Evolutionary conservation across 2,329 filamentous ascomycete genomes (phyloP).

Genomic region (Trichoderma harzianum): DNA sequence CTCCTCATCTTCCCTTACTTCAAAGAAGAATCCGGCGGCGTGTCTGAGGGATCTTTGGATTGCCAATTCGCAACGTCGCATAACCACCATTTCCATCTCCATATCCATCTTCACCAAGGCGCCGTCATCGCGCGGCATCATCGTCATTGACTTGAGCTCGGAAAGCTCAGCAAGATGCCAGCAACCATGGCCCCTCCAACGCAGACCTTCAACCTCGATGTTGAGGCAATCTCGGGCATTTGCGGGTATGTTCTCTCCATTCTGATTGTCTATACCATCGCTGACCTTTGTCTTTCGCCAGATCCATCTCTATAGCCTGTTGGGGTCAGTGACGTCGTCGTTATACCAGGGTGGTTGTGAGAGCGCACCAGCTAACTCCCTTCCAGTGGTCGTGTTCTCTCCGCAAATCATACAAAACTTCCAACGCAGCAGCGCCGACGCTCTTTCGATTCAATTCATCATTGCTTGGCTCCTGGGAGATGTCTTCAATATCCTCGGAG

Average conservation of each 20-base stretch:
- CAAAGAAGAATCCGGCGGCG: not conserved
- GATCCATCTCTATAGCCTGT: conserved; percentile 93
- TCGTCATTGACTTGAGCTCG: not conserved
- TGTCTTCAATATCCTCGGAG: conserved; percentile 95
- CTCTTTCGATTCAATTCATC: conserved; percentile 86
- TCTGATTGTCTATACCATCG: not conserved
- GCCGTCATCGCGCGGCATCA: not conserved
- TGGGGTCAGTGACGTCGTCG: conserved; percentile 52
- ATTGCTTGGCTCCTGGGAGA: conserved; percentile 91
- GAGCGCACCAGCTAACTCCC: not conserved
- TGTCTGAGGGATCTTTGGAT: not conserved
- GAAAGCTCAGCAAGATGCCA: not conserved
- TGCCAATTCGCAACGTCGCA: not conserved
- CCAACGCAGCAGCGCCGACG: conserved; percentile 77
- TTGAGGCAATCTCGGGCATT: conserved; percentile 89
- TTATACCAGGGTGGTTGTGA: not conserved
- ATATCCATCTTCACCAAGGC: not conserved
- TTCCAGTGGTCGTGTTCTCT: conserved; percentile 81
- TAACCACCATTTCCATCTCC: not conserved
- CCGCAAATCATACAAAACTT: conserved; percentile 97
- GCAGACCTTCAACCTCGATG: conserved; percentile 66
- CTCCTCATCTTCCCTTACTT: not conserved
- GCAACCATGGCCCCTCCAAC: conserved; percentile 53
- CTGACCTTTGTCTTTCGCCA: conserved; percentile 30
- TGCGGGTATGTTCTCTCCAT: conserved; percentile 59